Evolutionary conservation across 2,329 filamentous ascomycete genomes (phyloP).

Genomic region (Pseudogymnoascus sp.): DNA sequence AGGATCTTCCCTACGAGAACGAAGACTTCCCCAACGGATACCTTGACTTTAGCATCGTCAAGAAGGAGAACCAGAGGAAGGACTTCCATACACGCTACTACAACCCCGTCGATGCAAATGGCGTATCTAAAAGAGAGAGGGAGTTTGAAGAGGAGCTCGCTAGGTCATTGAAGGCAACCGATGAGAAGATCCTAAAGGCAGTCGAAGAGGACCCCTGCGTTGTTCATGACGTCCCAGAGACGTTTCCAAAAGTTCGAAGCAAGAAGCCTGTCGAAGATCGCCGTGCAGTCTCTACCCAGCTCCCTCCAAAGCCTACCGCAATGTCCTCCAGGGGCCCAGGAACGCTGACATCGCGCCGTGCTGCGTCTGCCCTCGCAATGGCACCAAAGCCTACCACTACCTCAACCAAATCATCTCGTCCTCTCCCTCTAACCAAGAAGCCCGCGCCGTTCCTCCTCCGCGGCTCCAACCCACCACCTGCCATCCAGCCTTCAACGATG

Average conservation of each 20-base stretch:
- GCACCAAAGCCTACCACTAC: constrained; percentile 23
- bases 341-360: constrained; percentile 48
- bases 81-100: constrained; percentile 56
- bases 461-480: constrained; percentile 27
- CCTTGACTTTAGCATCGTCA: constrained; percentile 51
- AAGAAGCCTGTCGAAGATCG: constrained; percentile 15
- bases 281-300: background rate
- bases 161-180: constrained; percentile 44
- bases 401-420: constrained; percentile 28
- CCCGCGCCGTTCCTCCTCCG: constrained; percentile 24
- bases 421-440: constrained; percentile 25
- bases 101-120: constrained; percentile 60
- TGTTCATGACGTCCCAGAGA: constrained; percentile 47
- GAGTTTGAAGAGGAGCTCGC: constrained; percentile 45
- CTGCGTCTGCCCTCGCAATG: constrained; percentile 46
- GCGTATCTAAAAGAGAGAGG: constrained; percentile 54
- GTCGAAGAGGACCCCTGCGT: constrained; percentile 58
- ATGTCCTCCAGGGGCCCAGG: constrained; percentile 34
- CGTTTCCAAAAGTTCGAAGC: constrained; percentile 28
- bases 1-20: constrained; percentile 60
- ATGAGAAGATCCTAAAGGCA: constrained; percentile 61
- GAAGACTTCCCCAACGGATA: constrained; percentile 56
- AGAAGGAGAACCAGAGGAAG: constrained; percentile 51
- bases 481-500: constrained; percentile 41
- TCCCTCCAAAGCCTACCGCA: constrained; percentile 18